phyloP scores from a whole-genome alignment of 192 early-diverging fungal species.

The Entomortierella chlamydospora region DNA sequence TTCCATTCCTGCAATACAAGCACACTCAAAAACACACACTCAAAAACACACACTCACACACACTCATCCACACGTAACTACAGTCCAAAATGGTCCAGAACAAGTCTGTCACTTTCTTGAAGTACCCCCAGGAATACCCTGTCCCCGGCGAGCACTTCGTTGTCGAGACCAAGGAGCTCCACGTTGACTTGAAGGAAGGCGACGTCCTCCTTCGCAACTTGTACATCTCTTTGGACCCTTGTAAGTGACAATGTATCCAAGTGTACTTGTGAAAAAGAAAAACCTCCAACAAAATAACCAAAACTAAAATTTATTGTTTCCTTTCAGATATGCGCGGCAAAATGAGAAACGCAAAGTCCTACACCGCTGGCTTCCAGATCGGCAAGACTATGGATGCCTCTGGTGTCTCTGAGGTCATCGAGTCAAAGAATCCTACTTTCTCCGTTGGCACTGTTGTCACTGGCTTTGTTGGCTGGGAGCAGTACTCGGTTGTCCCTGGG shows the following conservation, averaged over 20 bases:
- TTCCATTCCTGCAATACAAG: too few relatives aligned
- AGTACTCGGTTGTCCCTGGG: conserved; percentile 31
- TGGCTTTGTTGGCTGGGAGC: conserved; percentile 63
- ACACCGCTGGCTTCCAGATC: conserved; percentile 26
- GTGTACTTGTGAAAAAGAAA: background rate
- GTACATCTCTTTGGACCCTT: conserved; percentile 82
- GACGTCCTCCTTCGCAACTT: conserved; percentile 72
- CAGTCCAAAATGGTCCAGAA: conserved; percentile 60
- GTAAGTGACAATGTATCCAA: conserved; percentile 65
- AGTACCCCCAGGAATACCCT: conserved; percentile 57
- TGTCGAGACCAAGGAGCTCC: conserved; percentile 59
- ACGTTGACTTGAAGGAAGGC: conserved; percentile 58
- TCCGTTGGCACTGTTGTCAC: conserved; percentile 72
- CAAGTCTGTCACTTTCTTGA: conserved; percentile 58
- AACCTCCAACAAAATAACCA: background rate
- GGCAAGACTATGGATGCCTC: conserved; percentile 71
- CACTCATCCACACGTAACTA: too few relatives aligned
- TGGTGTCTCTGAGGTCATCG: conserved; percentile 76
- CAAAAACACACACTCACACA: background rate
- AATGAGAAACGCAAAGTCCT: conserved; percentile 40
- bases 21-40: too few relatives aligned
- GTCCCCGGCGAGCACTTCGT: conserved; percentile 62
- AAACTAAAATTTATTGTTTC: conserved; percentile 24
- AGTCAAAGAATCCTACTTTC: conserved; percentile 70
- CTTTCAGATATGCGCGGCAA: conserved; percentile 54